Evolutionary conservation across 345 rosid genomes (phyloP), one percentile per base, ranked within the genome.

Genomic region (Populus davidiana): DNA sequence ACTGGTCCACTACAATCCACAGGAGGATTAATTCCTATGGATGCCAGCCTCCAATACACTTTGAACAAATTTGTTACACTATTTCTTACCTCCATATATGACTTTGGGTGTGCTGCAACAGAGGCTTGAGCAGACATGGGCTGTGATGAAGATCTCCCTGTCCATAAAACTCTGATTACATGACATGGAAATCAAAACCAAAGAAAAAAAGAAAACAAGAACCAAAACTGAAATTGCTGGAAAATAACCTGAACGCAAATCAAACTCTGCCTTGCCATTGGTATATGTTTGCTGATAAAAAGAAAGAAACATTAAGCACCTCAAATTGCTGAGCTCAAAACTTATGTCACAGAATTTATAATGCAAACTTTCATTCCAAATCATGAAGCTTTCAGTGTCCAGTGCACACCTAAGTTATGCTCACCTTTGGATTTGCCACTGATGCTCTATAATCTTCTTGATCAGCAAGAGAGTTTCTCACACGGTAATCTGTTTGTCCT

Each of bases 61-160:
- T 41, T 36, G 64, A 78, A 50, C 63, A 77, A 61, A 25, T n/a
- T 49, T 69, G 18, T 11, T 20, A 61, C 33, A 61, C 12, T 23
- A 16, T 25, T 39, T 27, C 67, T 86, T 82, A 90, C 98, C 92
- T 96, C 99, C 97, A 89, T 90, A 76, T 91, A 96, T 73, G 99
- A 96, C 87, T 89, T 92, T 1, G 97, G 91, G 72, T 92, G 97
- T 69, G 97, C 92, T 27, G 97, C 88, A 25, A 50, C 76, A 68
- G 96, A 77, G 49, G 92, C 88, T 75, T 89, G 92, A 20, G 82
- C 82, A 56, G 86, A 73, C 52, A 80, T 78, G 39, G 94, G 92
- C 6, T 92, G 99, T 18, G 94, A 87, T 41, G 94, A 77, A 54
- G 99, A 92, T 79, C 94, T 87, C 79, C 70, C 98, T 96, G 95